A percentile compares a stretch with the other conserved stretches of the same genome.
Conservation (phyloP, 345 rosid genomes). For the Fremontodendron californicum region DNA sequence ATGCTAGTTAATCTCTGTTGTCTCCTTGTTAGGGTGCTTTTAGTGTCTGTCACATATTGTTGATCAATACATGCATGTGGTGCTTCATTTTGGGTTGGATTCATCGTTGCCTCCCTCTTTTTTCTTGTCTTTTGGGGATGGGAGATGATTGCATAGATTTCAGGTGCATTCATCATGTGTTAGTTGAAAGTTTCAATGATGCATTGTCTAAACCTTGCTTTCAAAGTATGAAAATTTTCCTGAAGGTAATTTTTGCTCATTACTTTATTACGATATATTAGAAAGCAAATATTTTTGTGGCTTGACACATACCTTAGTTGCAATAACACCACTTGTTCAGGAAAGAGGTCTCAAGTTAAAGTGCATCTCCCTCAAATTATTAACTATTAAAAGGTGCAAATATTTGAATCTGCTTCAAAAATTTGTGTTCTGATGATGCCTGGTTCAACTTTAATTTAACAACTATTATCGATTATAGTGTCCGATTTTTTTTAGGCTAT, state of each 20-base stretch:
- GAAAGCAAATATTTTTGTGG: background rate
- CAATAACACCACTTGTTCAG: background rate
- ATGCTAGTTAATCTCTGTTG: background rate
- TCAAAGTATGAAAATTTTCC: background rate
- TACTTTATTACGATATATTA: background rate
- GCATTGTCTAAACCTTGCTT: background rate
- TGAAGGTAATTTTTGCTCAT: background rate
- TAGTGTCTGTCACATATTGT: background rate
- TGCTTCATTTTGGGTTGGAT: conserved; percentile 4
- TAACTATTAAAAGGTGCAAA: background rate
- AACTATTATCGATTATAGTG: background rate
- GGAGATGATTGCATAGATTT: background rate
- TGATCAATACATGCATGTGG: background rate
- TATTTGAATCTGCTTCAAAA: background rate
- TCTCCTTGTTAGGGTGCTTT: background rate
- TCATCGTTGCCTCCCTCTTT: background rate
- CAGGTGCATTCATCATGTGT: background rate
- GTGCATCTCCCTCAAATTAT: background rate
- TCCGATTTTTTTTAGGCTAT: background rate
- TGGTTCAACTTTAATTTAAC: background rate
- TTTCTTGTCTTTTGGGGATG: background rate
- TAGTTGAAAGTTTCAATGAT: background rate
- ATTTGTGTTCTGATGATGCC: background rate
- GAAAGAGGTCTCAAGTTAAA: background rate
- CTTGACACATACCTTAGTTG: background rate